Evolutionary conservation across 495 filamentous ascomycete genomes (phyloP).

Genomic region (Xylaria castorea): DNA sequence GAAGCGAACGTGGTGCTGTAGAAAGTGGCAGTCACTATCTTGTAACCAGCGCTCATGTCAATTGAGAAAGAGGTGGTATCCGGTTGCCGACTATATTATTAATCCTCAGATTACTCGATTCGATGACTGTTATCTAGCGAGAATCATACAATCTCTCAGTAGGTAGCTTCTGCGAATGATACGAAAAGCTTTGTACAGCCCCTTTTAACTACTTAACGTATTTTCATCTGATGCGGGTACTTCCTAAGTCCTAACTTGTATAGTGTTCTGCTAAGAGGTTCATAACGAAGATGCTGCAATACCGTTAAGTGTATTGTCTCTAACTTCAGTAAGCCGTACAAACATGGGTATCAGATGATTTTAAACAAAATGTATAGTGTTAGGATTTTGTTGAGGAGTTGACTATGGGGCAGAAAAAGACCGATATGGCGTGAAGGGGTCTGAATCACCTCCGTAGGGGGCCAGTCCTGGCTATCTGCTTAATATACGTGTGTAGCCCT

Average conservation of each 20-base stretch:
- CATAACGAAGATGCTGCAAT: not conserved
- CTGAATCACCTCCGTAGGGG: no score
- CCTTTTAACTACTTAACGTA: not conserved
- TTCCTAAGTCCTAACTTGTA: not conserved
- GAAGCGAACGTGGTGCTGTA: not conserved
- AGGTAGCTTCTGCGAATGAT: not conserved
- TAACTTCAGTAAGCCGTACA: no score
- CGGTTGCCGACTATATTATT: no score
- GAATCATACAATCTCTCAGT: not conserved
- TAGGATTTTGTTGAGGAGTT: not conserved
- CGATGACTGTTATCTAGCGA: not conserved
- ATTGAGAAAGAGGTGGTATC: not conserved
- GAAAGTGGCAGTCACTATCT: not conserved
- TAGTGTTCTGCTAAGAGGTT: not conserved
- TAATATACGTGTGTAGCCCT: not conserved
- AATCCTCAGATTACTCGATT: no score
- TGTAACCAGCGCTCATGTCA: not conserved
- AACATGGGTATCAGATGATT: no score
- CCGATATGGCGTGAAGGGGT: not conserved
- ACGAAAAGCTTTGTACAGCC: not conserved
- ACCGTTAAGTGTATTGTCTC: no score
- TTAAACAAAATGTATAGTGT: not conserved
- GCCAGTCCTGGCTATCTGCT: not conserved
- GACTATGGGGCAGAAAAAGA: not conserved
- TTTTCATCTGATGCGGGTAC: not conserved